Evolutionary conservation across 768 basidiomycete species (phyloP), one percentile per base, ranked within the genome.

Genomic region (Rhizopogon rudus): DNA sequence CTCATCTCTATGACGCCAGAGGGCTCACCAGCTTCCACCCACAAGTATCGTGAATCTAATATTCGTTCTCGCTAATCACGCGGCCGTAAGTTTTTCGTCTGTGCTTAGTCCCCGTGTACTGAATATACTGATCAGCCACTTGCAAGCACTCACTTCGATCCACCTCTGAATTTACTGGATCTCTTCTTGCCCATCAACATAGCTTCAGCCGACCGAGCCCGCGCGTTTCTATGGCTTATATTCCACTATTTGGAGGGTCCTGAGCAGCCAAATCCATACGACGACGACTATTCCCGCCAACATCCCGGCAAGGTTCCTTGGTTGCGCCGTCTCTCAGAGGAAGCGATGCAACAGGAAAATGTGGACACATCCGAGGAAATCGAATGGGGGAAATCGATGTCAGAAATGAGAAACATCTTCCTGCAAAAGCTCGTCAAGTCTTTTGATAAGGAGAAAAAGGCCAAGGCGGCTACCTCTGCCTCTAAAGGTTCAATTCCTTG

Each of bases 21-120:
- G 75, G 65, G 71, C 75, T 45, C 83, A 82, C 31, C 73, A 79
- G 54, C 75, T 78, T 25, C 93, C 93, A 45, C 84, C 93, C 9
- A 94, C 93, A 9, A 92, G 87, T 58, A 80, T 94, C 17, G 88
- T 91, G 52, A 93, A 94, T 67, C 75, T 93, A 44, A 80, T 95
- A 45, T 95, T 95, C 64, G 82, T 92, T 43, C 77, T 95, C 44
- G 81, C 88, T 29, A 87, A 84, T 62, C 88, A 91, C 62, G 83
- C 88, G 45, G 80, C 82, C 31, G 90, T 93, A 71, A 66, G 82
- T 77, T 33, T 48, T 59, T 53, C 28, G 44, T 22, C 35, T 22
- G 46, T 41, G 45, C 52, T 57, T 55, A 35, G 50, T 57, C 55
- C 44, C 44, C 53, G 33, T 43, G 42, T 51, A 53, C 48, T 53